These are phyloP conservation scores for Rhizopogon salebrosus DNA, from an alignment of 768 basidiomycete species.

Conservation along the genomic window DNA sequence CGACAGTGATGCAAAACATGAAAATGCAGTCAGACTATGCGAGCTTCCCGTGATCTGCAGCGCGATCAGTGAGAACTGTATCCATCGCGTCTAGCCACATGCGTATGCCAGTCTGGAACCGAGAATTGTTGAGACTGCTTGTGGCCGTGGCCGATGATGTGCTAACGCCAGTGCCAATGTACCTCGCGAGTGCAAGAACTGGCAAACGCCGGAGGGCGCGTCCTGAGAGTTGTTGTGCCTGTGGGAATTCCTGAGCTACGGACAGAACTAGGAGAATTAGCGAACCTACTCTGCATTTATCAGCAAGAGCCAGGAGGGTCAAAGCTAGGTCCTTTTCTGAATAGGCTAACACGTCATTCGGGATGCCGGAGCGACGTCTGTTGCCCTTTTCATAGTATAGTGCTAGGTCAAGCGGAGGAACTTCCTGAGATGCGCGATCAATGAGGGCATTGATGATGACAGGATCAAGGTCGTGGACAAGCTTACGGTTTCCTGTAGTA, in stretches of 20 bases:
- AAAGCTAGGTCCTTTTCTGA: conserved; percentile 53
- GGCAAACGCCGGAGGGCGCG: conserved; percentile 90
- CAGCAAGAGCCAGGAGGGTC: conserved; percentile 62
- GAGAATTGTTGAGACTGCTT: conserved; percentile 4
- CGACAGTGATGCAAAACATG: too few species aligned
- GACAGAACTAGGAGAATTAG: not conserved
- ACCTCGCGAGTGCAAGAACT: conserved; percentile 83
- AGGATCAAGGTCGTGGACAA: not conserved
- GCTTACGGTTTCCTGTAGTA: conserved; percentile 63
- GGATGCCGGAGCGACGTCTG: conserved; percentile 2
- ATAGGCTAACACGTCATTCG: conserved; percentile 26
- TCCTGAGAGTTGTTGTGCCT: conserved; percentile 85
- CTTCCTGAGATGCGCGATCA: conserved; percentile 34
- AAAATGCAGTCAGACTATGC: too few species aligned
- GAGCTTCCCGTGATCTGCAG: conserved; percentile 46
- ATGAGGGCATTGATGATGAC: not conserved
- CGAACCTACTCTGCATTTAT: conserved; percentile 67
- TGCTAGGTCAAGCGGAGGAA: conserved; percentile 58
- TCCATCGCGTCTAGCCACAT: conserved; percentile 86
- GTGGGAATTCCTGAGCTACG: not conserved
- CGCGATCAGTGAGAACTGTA: conserved; percentile 59
- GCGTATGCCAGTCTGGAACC: conserved; percentile 39
- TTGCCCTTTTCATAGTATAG: conserved; percentile 15
- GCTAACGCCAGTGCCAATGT: conserved; percentile 52
- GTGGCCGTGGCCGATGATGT: conserved; percentile 11